Percentiles rank a stretch among this genome's conserved stretches.
These are phyloP conservation scores for Wickerhamiella vanderwaltii DNA, from an alignment of 805 yeast genomes.

Conservation along the genomic window DNA sequence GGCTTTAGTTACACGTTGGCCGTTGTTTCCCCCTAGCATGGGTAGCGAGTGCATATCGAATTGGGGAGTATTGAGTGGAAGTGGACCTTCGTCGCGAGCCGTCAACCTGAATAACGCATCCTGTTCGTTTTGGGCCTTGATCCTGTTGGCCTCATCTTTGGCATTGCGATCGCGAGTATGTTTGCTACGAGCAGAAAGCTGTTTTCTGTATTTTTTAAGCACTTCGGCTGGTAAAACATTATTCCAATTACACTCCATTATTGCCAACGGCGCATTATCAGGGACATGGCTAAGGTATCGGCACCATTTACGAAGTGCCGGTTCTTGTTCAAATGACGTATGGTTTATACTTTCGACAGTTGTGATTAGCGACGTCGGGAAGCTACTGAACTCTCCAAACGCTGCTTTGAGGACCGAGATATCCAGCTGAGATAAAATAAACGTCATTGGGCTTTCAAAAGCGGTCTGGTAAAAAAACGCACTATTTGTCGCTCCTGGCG, in stretches of 20 bases:
- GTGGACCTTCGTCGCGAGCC: constrained; percentile 18
- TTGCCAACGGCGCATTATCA: constrained; percentile 68
- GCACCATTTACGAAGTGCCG: constrained; percentile 44
- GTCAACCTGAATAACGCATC: constrained; percentile 28
- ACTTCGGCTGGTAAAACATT: constrained; percentile 26
- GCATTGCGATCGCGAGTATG: constrained; percentile 18
- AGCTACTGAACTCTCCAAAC: constrained; percentile 47
- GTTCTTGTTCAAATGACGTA: constrained; percentile 43
- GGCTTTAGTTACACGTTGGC: constrained; percentile 11
- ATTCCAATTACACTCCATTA: constrained; percentile 78
- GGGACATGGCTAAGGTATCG: constrained; percentile 79
- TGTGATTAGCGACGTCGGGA: constrained; percentile 55
- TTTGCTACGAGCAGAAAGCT: constrained; percentile 21
- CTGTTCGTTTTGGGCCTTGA: constrained; percentile 27
- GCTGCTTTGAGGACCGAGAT: constrained; percentile 54
- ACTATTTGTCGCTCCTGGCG: constrained; percentile 20
- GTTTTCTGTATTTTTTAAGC: constrained; percentile 20
- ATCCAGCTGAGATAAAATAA: constrained; percentile 67
- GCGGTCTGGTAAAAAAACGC: constrained; percentile 62
- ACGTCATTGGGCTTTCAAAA: constrained; percentile 52
- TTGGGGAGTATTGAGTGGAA: constrained; percentile 11
- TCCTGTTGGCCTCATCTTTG: constrained; percentile 23
- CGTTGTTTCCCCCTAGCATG: constrained; percentile 14
- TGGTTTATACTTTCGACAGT: constrained; percentile 57
- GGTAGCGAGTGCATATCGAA: constrained; percentile 19